phyloP scores from a whole-genome alignment of 1,284 basidiomycete species.

The Coriolopsis trogii region DNA sequence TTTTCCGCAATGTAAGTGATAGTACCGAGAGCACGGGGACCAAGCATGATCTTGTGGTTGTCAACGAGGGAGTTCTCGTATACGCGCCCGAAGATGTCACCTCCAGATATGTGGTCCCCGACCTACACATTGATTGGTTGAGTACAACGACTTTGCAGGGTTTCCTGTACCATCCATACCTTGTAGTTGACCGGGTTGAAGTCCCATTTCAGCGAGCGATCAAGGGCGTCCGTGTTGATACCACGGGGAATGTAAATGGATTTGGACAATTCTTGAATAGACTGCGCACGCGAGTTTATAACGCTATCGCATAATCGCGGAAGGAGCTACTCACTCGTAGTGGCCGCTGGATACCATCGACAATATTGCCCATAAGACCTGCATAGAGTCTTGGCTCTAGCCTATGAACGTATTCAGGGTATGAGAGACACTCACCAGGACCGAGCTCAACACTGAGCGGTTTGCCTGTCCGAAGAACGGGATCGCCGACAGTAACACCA shows the following conservation, averaged over 20 bases:
- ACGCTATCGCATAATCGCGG: constrained; percentile 18
- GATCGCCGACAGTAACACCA: constrained; percentile 97
- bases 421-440: constrained; percentile 64
- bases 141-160: too few relatives aligned
- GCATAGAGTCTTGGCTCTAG: not conserved
- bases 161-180: too few relatives aligned
- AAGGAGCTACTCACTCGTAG: constrained; percentile 58
- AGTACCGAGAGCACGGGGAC: constrained; percentile 92
- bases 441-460: constrained; percentile 97
- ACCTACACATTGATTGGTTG: constrained; percentile 50
- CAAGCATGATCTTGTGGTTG: constrained; percentile 97
- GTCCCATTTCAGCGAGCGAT: constrained; percentile 92
- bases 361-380: constrained; percentile 98
- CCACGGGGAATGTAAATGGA: constrained; percentile 99
- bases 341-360: constrained; percentile 96
- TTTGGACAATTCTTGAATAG: constrained; percentile 94
- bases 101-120: constrained; percentile 96
- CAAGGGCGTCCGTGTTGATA: constrained; percentile 96
- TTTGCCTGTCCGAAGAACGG: constrained; percentile 96
- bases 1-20: constrained; percentile 94
- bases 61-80: constrained; percentile 97
- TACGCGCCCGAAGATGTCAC: constrained; percentile 94
- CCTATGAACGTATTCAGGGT: not conserved
- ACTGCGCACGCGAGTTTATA: constrained; percentile 47
- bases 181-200: constrained; percentile 88